Base-by-base conservation (phyloP, 1,139 yeast species). In the Eremothecium cymbalariae region DNA sequence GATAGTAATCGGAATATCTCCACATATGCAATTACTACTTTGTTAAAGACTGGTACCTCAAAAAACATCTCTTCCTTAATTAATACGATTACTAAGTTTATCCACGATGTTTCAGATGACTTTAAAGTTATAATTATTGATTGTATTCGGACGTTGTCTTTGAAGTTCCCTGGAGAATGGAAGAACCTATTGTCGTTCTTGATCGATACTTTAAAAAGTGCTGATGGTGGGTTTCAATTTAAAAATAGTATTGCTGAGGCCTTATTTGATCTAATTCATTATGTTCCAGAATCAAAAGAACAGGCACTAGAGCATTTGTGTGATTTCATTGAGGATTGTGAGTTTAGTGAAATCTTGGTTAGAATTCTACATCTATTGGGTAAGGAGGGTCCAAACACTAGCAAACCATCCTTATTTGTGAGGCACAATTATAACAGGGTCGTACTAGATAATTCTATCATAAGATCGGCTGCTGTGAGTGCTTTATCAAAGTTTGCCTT, bases 271-370 rank as follows among this genome's bases (percentile, higher is more conserved):
- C 72, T 90, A 62, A 84, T 90, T 51, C 79, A 80, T 46, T 85
- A 81, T 53, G 78, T 86, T 42, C 94, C 95, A 18, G 80, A 74
- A 38, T 84, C 93, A n/a, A 77, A 84, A 51, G 94, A 84, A 51
- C 63, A 73, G 39, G 94, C 95, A 20, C 68, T 90, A 53, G 85
- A 83, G 64, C 82, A 81, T 56, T 70, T 93, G 49, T 86, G 97
- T 68, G 99, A 90, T 60, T 86, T 86, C 55, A 93, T 90, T 50
- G 99, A 93, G 63, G 99, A 90, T 65, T 90, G 97, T 64, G 99
- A 90, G 63, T 90, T 72, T 64, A 83, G 95, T 25, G 96, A 86
- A 61, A 74, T 90, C 42, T 75, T 94, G 22, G 95, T 88, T 20
- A 77, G 97, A 58, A 80, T 90, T 44, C 71, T 90, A 59, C 95